Evolutionary conservation across 768 basidiomycete species (phyloP).

Genomic region (Termitomyces sp.): DNA sequence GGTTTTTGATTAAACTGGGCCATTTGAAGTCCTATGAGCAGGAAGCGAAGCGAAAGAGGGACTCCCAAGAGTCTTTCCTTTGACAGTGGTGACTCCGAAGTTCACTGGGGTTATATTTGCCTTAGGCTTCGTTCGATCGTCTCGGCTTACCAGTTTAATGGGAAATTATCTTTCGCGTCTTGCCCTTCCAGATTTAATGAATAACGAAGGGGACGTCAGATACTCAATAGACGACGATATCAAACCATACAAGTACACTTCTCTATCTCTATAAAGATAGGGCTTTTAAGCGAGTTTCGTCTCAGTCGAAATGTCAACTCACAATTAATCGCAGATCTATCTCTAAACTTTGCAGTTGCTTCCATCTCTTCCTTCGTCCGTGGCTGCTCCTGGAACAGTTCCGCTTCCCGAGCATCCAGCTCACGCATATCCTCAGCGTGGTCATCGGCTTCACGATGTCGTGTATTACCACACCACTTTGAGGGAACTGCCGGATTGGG

Average conservation of each 20-base stretch:
- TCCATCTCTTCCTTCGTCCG: conserved; percentile 7
- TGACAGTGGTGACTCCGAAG: not conserved
- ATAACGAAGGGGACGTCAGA: too few relatives aligned
- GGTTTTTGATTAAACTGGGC: not conserved
- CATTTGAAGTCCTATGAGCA: not conserved
- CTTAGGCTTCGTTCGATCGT: not conserved
- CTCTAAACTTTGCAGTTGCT: conserved; percentile 4
- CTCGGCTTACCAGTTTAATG: not conserved
- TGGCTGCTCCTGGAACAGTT: conserved; percentile 13
- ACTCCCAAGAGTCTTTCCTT: not conserved
- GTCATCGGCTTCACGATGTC: not conserved
- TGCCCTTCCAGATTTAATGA: too few relatives aligned
- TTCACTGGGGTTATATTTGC: not conserved
- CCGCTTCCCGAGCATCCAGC: conserved; percentile 4
- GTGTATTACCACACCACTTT: conserved; percentile 11
- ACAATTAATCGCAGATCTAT: conserved; percentile 13
- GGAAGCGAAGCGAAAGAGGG: not conserved
- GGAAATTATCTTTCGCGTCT: not conserved
- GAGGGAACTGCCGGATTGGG: conserved; percentile 7
- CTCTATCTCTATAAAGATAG: too few relatives aligned
- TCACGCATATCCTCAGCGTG: not conserved
- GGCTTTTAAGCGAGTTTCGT: not conserved
- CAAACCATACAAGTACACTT: not conserved
- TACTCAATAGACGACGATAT: too few relatives aligned
- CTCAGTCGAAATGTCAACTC: not conserved